Conservation (phyloP, 495 filamentous ascomycete species). For the Lepraria neglecta region DNA sequence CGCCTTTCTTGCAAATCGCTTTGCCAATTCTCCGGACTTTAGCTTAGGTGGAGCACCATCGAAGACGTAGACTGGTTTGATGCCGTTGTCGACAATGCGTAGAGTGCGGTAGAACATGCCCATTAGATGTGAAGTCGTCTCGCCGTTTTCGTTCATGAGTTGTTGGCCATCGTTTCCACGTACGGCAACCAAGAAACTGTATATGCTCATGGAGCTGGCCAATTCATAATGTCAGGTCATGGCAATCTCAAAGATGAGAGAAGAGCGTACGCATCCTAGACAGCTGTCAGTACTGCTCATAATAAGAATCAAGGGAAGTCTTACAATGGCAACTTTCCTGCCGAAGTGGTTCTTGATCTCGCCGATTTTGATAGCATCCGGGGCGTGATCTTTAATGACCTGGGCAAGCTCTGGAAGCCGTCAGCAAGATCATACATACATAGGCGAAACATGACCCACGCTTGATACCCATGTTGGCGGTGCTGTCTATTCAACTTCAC, state of each 20-base stretch:
- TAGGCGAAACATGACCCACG: constrained; percentile 34
- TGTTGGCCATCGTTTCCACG: constrained; percentile 86
- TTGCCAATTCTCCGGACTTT: constrained; percentile 91
- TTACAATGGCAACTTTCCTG: constrained; percentile 90
- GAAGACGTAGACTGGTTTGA: constrained; percentile 97
- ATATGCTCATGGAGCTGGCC: constrained; percentile 91
- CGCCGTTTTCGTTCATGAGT: constrained; percentile 85
- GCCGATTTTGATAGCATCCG: constrained; percentile 87
- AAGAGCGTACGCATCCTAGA: constrained; percentile 73
- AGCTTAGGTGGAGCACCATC: constrained; percentile 94
- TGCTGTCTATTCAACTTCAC: background rate
- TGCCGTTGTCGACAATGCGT: constrained; percentile 96
- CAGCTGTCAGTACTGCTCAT: constrained; percentile 6
- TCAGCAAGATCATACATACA: constrained; percentile 13
- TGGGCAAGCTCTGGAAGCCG: constrained; percentile 58
- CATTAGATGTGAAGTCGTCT: constrained; percentile 97
- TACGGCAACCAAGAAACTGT: constrained; percentile 96
- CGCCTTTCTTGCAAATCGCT: constrained; percentile 83
- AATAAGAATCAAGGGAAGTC: constrained; percentile 30
- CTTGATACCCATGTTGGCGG: constrained; percentile 86
- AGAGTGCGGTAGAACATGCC: constrained; percentile 99
- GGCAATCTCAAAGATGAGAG: background rate
- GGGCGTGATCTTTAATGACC: constrained; percentile 85
- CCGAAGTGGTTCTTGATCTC: constrained; percentile 99
- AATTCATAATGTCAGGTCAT: constrained; percentile 3